phyloP scores from a whole-genome alignment of 2,329 filamentous ascomycete genomes.

The Ampelomyces quisqualis region DNA sequence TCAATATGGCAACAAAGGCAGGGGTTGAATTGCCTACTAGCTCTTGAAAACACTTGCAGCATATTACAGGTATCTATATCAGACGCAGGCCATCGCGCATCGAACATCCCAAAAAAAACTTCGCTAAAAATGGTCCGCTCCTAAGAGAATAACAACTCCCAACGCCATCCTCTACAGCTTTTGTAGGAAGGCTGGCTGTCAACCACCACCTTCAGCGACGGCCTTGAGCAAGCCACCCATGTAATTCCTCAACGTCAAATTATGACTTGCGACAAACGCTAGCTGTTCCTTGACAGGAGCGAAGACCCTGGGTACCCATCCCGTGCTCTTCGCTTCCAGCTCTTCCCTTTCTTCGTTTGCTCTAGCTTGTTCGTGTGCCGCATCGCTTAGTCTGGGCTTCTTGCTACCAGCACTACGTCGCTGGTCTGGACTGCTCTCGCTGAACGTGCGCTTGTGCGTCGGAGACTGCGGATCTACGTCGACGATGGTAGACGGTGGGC shows the following conservation, averaged over 20 bases:
- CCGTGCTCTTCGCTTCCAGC: constrained; percentile 53
- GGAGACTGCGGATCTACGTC: constrained; percentile 31
- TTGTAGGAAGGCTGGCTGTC: neutral
- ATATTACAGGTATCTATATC: constrained; percentile 4
- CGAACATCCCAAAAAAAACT: neutral
- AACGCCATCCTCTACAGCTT: constrained; percentile 1
- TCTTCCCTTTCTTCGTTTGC: constrained; percentile 45
- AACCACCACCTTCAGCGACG: constrained; percentile 37
- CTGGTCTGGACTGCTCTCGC: constrained; percentile 30
- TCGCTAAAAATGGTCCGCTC: neutral
- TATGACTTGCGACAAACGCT: constrained; percentile 70
- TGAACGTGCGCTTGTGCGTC: constrained; percentile 34
- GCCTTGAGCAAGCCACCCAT: constrained; percentile 41
- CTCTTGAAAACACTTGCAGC: neutral
- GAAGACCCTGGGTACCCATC: constrained; percentile 70
- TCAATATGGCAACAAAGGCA: neutral
- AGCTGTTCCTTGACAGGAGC: constrained; percentile 64
- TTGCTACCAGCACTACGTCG: constrained; percentile 46
- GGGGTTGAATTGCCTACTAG: neutral
- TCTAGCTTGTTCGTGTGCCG: constrained; percentile 30
- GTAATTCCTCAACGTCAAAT: constrained; percentile 49
- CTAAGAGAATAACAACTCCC: neutral
- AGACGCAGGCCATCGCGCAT: neutral
- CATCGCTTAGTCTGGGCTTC: constrained; percentile 39
- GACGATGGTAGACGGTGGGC: constrained; percentile 24